Evolutionary conservation across 805 yeast genomes (phyloP).

Genomic region (Yarrowia keelungensis): DNA sequence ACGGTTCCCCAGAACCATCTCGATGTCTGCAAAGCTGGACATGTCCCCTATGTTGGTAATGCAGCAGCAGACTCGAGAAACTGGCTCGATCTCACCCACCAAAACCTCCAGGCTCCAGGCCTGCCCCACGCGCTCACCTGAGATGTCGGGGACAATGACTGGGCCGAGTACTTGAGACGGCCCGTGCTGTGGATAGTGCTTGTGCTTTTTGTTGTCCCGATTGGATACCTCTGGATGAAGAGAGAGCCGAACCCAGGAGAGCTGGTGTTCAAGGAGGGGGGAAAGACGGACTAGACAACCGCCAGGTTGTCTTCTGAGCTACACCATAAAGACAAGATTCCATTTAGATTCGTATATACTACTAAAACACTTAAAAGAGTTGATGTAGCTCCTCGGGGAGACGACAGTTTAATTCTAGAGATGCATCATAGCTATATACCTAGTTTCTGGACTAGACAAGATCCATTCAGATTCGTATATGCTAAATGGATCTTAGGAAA

Average conservation of each 20-base stretch:
- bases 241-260: neutral
- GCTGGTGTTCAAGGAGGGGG: neutral
- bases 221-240: neutral
- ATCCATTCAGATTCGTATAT: too few relatives aligned
- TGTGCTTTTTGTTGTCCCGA: slow-evolving; percentile 1
- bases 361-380: too few relatives aligned
- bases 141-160: slow-evolving; percentile 6
- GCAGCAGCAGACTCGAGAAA: slow-evolving; percentile 84
- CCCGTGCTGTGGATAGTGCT: slow-evolving; percentile 1
- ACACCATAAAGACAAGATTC: too few relatives aligned
- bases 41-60: slow-evolving; percentile 69
- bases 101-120: slow-evolving; percentile 63
- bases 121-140: neutral
- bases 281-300: too few relatives aligned
- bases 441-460: too few relatives aligned
- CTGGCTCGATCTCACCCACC: slow-evolving; percentile 69
- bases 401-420: too few relatives aligned
- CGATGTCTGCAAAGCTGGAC: slow-evolving; percentile 64
- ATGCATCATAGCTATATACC: too few relatives aligned
- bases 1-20: slow-evolving; percentile 63
- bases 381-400: too few relatives aligned
- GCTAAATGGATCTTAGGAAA: too few relatives aligned
- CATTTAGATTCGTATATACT: too few relatives aligned
- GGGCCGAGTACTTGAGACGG: slow-evolving; percentile 14
- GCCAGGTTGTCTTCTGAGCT: too few relatives aligned